Evolutionary conservation across 23 red algal genomes (phyloP), one percentile per base, ranked within the genome.

Genomic region (Gracilaria caudata): DNA sequence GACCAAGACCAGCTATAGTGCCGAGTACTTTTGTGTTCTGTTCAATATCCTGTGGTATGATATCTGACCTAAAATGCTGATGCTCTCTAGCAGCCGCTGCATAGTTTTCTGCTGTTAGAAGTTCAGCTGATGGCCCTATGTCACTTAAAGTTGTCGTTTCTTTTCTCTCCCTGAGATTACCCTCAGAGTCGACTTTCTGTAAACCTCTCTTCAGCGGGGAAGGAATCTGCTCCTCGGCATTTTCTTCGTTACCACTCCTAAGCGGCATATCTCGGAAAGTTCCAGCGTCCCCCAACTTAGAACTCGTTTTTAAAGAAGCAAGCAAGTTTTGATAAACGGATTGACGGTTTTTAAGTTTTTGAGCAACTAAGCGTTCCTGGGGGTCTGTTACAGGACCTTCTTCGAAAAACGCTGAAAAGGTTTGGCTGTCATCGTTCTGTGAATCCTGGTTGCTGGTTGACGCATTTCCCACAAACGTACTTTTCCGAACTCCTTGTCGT

Each of bases 41-140:
- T 41, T 43, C 34, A 57, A 61, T 39, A 17, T 75, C 8, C 43
- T 75, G 37, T 23, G 82, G 81, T 33, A 70, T 49, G 10, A 86
- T 45, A 16, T 75, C 82, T 47, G 63, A 70, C 26, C n/a, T 39
- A 40, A 89, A 89, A 29, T 89, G 85, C 8, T n/a, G 36, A 66
- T 57, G 34, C 35, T 89, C 85, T 39, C 85, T 40, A 46, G 45
- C 36, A 30, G 85, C 72, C 17, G 85, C 85, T 0, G 85, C 85
- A 61, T 36, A 23, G 32, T 89, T 89, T 39, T 89, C 64, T 3
- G 70, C 12, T 12, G n/a, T 38, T 30, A 86, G 7, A 32, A 51
- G 56, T 33, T 43, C 28, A 4, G 19, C 13, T 17, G 82, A 36
- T 17, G 38, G 46, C 13, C 34, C 16, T 30, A 13, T 38, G 6